phyloP scores from a whole-genome alignment of 352 stramenopile species.

The Phytophthora meadii region DNA sequence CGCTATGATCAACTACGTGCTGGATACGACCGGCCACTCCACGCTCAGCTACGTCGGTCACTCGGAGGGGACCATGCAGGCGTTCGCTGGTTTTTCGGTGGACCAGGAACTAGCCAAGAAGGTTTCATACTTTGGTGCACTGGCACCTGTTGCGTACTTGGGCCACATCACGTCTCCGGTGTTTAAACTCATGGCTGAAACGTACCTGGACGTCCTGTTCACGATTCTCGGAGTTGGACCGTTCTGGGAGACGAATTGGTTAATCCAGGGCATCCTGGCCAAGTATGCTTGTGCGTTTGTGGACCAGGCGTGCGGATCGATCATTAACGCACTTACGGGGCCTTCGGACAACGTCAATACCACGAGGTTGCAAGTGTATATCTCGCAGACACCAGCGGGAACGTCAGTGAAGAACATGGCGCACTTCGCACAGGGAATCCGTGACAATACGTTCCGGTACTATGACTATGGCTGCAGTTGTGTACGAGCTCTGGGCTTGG shows the following conservation, averaged over 20 bases:
- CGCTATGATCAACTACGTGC: conserved; percentile 69
- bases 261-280: conserved; percentile 62
- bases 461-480: conserved; percentile 73
- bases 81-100: conserved; percentile 62
- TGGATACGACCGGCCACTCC: conserved; percentile 37
- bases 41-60: conserved; percentile 71
- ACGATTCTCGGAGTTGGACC: conserved; percentile 48
- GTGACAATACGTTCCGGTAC: conserved; percentile 60
- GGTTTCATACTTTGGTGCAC: conserved; percentile 68
- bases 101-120: conserved; percentile 66
- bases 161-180: conserved; percentile 48
- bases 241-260: conserved; percentile 52
- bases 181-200: conserved; percentile 50
- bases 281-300: conserved; percentile 63
- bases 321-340: conserved; percentile 65
- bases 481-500: conserved; percentile 39
- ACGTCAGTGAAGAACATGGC: conserved; percentile 75
- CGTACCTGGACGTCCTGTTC: conserved; percentile 57
- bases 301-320: conserved; percentile 50
- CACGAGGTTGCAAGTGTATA: conserved; percentile 67
- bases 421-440: conserved; percentile 68
- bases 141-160: conserved; percentile 58
- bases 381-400: conserved; percentile 63
- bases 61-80: conserved; percentile 71
- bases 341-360: conserved; percentile 63